Conservation (phyloP, 495 filamentous ascomycete species). For the Tuber aestivum region DNA sequence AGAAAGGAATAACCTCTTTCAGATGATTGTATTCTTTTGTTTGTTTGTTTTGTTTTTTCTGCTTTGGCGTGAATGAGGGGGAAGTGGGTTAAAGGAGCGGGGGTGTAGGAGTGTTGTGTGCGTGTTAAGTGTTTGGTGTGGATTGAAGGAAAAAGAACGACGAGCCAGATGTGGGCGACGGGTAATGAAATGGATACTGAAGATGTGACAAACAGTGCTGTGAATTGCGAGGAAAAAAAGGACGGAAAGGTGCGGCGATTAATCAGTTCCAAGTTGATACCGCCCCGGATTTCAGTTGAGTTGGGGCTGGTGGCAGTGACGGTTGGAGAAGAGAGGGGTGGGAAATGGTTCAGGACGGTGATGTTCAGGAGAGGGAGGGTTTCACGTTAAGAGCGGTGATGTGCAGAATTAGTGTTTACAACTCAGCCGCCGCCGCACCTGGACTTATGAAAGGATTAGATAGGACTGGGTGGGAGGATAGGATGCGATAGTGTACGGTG, state of each 20-base stretch:
- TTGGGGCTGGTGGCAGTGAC: conserved; percentile 18
- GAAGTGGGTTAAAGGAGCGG: not conserved
- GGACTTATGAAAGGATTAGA: not conserved
- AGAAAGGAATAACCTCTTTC: not conserved
- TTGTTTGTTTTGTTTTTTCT: too few relatives aligned
- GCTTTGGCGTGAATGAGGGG: not conserved
- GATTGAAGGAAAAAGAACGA: not conserved
- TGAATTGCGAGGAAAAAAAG: not conserved
- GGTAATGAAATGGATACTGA: not conserved
- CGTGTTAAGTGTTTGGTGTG: not conserved
- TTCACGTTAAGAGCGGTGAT: conserved; percentile 38
- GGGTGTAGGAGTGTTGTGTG: not conserved
- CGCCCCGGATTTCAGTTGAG: conserved; percentile 22
- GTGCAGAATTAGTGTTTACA: conserved; percentile 24
- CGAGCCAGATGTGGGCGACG: not conserved
- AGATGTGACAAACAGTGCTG: not conserved
- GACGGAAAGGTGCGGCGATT: not conserved
- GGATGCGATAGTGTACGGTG: not conserved
- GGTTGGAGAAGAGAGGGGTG: conserved; percentile 36
- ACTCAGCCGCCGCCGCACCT: conserved; percentile 29
- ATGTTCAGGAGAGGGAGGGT: conserved; percentile 30
- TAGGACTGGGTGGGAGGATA: not conserved
- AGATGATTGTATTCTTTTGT: not conserved
- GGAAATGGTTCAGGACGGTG: not conserved
- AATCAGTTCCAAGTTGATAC: conserved; percentile 5